Evolutionary conservation across 345 rosid species (phyloP).

Genomic region (Syzygium aromaticum): DNA sequence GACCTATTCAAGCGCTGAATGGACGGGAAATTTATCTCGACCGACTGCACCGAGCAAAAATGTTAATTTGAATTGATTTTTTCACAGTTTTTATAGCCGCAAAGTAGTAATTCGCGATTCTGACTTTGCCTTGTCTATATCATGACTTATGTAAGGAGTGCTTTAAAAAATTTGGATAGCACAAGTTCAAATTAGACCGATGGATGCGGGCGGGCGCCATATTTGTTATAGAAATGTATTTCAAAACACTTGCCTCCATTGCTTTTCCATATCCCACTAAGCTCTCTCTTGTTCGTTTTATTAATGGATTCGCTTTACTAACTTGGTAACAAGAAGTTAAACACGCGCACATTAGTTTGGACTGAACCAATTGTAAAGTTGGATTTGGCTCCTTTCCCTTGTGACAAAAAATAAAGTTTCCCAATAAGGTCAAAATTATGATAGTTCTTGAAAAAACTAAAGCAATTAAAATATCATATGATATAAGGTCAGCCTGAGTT

Average conservation of each 20-base stretch:
- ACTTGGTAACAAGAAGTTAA: no score
- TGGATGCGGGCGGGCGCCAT: not conserved
- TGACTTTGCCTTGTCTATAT: not conserved
- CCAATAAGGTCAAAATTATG: not conserved
- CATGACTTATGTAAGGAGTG: not conserved
- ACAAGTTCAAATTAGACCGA: not conserved
- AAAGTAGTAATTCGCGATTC: not conserved
- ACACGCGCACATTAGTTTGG: no score
- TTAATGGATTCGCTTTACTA: no score
- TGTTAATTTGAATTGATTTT: not conserved
- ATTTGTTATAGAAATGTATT: not conserved
- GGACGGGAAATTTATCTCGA: slow-evolving; percentile 6
- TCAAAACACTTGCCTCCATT: not conserved
- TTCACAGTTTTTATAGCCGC: not conserved
- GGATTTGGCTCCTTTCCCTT: not conserved
- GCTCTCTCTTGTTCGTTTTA: not conserved
- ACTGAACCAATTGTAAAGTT: no score
- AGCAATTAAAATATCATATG: not conserved
- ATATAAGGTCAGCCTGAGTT: not conserved
- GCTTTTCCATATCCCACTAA: not conserved
- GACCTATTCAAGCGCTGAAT: slow-evolving; percentile 37
- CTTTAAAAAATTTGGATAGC: no score
- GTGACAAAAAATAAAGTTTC: not conserved
- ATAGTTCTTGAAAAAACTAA: not conserved
- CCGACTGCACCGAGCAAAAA: not conserved